Evolutionary conservation across 495 filamentous ascomycete genomes (phyloP).

Genomic region (Penicillium parvum): DNA sequence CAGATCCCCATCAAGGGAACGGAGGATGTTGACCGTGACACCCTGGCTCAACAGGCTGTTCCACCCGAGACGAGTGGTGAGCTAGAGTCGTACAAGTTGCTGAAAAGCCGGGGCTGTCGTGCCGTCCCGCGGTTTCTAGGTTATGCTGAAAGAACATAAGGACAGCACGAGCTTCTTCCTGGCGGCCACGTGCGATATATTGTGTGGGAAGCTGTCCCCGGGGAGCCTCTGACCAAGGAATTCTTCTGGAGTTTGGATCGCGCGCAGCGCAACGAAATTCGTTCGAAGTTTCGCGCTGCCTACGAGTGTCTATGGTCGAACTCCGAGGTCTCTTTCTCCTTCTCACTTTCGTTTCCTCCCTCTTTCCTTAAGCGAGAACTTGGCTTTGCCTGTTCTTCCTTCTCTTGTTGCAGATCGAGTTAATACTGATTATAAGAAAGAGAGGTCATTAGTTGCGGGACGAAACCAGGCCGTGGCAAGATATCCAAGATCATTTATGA

Average conservation of each 20-base stretch:
- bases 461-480: constrained; percentile 1
- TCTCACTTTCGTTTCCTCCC: too few species aligned
- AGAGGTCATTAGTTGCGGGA: constrained; percentile 11
- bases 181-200: constrained; percentile 14
- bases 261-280: constrained; percentile 7
- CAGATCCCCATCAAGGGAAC: constrained; percentile 20
- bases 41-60: constrained; percentile 7
- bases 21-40: constrained; percentile 11
- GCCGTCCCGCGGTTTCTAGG: constrained; percentile 13
- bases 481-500: constrained; percentile 21
- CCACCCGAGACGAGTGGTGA: constrained; percentile 10
- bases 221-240: constrained; percentile 14
- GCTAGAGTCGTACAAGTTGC: constrained; percentile 7
- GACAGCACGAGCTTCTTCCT: constrained; percentile 11
- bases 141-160: constrained; percentile 12
- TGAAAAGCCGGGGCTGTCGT: constrained; percentile 8
- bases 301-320: constrained; percentile 14
- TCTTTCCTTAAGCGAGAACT: too few species aligned
- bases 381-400: too few species aligned
- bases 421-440: constrained; percentile 9
- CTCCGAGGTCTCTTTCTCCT: too few species aligned
- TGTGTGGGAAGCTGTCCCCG: constrained; percentile 18
- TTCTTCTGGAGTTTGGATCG: constrained; percentile 18
- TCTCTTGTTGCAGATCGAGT: background rate
- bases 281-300: constrained; percentile 10